A percentile compares a stretch with the other conserved stretches of the same genome.
phyloP scores from a whole-genome alignment of 2,329 filamentous ascomycete genomes.

The Fusarium kyushuense region DNA sequence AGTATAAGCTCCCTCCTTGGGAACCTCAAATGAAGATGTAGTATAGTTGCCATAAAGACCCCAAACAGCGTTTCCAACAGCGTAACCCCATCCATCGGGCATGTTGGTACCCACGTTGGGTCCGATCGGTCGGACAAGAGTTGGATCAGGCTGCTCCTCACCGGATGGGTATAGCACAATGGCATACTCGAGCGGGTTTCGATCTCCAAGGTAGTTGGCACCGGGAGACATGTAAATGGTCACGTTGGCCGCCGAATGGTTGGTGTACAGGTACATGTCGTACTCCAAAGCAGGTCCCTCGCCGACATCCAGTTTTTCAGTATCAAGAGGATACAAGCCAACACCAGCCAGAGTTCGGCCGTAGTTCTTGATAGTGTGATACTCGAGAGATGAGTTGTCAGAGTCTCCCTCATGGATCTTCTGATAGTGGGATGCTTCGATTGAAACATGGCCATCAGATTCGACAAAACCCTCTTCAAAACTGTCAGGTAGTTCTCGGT shows the following conservation, averaged over 20 bases:
- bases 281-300: constrained; percentile 70
- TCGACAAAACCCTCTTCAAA: constrained; percentile 73
- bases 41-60: constrained; percentile 59
- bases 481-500: constrained; percentile 60
- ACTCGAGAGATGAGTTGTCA: constrained; percentile 52
- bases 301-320: constrained; percentile 61
- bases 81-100: constrained; percentile 36
- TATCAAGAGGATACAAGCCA: constrained; percentile 65
- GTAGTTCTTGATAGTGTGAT: constrained; percentile 65
- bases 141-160: constrained; percentile 25
- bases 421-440: constrained; percentile 66
- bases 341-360: constrained; percentile 71
- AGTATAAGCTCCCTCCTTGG: constrained; percentile 60
- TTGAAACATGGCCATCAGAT: constrained; percentile 67
- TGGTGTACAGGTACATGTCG: constrained; percentile 70
- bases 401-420: constrained; percentile 51
- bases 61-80: constrained; percentile 61
- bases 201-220: constrained; percentile 65
- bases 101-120: constrained; percentile 29
- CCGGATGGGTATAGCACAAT: constrained; percentile 60
- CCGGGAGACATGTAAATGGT: constrained; percentile 65
- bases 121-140: constrained; percentile 23
- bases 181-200: constrained; percentile 63
- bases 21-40: constrained; percentile 58
- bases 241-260: constrained; percentile 57